phyloP scores from a whole-genome alignment of 495 filamentous ascomycete genomes.

The Podospora sp. region DNA sequence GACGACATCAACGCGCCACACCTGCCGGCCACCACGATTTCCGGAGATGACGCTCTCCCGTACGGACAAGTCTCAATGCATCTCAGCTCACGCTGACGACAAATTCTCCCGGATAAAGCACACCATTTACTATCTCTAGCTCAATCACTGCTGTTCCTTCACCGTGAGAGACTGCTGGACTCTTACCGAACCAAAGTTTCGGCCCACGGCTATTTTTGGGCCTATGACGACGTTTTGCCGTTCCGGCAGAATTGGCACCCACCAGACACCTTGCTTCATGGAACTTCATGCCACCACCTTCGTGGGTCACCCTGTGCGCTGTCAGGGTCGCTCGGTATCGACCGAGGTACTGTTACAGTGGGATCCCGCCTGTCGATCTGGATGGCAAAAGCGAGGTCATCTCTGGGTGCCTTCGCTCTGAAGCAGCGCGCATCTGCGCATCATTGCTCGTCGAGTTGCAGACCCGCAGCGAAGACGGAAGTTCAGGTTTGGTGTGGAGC shows the following conservation, averaged over 20 bases:
- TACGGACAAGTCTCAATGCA: not conserved
- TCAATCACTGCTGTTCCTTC: not conserved
- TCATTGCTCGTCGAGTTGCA: too few species aligned
- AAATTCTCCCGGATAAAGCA: conserved; percentile 16
- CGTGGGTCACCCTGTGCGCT: too few species aligned
- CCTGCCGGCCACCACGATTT: not conserved
- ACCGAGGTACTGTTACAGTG: not conserved
- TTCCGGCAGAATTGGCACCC: conserved; percentile 22
- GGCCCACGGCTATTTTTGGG: conserved; percentile 21
- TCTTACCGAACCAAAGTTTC: not conserved
- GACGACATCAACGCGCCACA: not conserved
- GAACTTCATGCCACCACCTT: not conserved
- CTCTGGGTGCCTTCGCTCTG: too few species aligned
- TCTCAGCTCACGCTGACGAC: not conserved
- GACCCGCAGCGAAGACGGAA: too few species aligned
- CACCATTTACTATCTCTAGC: not conserved
- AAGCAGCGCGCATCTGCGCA: too few species aligned
- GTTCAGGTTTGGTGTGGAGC: too few species aligned
- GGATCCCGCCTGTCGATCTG: not conserved
- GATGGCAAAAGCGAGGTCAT: too few species aligned
- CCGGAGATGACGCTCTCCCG: not conserved
- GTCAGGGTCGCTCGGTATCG: not conserved
- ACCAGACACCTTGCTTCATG: conserved; percentile 2
- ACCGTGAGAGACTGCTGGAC: not conserved
- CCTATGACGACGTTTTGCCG: conserved; percentile 22